Conservation (phyloP, 805 yeast genomes). For the Metschnikowia lochheadii region DNA sequence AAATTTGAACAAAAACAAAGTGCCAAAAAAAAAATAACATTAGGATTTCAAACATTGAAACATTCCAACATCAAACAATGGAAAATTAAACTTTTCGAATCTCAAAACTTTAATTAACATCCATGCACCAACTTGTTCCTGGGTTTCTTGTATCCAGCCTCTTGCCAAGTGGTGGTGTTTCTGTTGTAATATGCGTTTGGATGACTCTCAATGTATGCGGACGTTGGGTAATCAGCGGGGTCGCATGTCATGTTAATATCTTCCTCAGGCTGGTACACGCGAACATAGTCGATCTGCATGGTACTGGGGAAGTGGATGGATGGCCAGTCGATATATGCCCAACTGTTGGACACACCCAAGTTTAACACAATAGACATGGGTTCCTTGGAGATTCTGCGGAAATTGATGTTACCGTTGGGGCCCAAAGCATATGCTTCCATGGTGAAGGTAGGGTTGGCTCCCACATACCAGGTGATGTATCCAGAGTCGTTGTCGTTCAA, state of each 20-base stretch:
- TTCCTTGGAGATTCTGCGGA: slow-evolving; percentile 79
- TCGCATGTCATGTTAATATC: slow-evolving; percentile 70
- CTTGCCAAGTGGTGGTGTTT: slow-evolving; percentile 71
- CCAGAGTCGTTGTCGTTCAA: slow-evolving; percentile 27
- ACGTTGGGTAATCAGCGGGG: slow-evolving; percentile 80
- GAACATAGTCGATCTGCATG: slow-evolving; percentile 77
- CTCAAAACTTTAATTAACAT: slow-evolving; percentile 3
- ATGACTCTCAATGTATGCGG: slow-evolving; percentile 74
- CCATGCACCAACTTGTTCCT: slow-evolving; percentile 25
- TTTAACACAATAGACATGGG: slow-evolving; percentile 90
- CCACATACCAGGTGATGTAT: slow-evolving; percentile 33
- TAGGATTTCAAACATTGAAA: no score
- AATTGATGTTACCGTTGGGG: slow-evolving; percentile 86
- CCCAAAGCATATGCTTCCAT: slow-evolving; percentile 70
- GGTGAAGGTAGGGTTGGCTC: slow-evolving; percentile 59
- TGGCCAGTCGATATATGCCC: slow-evolving; percentile 95
- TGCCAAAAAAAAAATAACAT: no score
- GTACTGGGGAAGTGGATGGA: slow-evolving; percentile 71
- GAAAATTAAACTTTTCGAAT: neutral
- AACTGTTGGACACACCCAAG: slow-evolving; percentile 83
- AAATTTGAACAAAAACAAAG: no score
- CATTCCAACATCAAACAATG: no score
- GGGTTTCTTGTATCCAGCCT: slow-evolving; percentile 60
- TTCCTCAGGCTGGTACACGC: slow-evolving; percentile 84
- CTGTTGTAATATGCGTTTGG: slow-evolving; percentile 60